phyloP scores from a whole-genome alignment of 2,329 filamentous ascomycete genomes.

The Xylariaceae sp. region DNA sequence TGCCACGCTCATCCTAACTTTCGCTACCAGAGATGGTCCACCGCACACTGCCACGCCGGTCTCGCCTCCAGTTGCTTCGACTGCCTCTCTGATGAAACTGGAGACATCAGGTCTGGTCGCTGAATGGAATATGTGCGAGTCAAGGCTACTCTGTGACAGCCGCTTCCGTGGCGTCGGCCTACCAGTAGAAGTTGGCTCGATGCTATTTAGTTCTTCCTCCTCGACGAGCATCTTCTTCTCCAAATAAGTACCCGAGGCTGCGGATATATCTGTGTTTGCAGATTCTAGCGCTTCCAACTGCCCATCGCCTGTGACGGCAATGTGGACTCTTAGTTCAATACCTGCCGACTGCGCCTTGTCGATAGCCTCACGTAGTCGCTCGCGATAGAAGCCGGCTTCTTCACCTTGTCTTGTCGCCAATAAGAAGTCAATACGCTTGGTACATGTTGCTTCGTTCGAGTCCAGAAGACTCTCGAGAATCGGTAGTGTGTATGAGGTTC shows the following conservation, averaged over 20 bases:
- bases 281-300: constrained; percentile 25
- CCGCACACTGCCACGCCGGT: constrained; percentile 60
- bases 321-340: constrained; percentile 48
- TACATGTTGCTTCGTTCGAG: constrained; percentile 42
- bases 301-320: constrained; percentile 48
- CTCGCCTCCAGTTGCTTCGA: constrained; percentile 57
- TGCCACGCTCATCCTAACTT: constrained; percentile 53
- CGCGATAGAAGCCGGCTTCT: constrained; percentile 53
- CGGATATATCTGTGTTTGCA: constrained; percentile 17
- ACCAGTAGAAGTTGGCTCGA: constrained; percentile 25
- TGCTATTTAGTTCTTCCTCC: constrained; percentile 21
- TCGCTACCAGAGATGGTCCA: constrained; percentile 51
- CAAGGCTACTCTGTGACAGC: constrained; percentile 29
- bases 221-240: constrained; percentile 25
- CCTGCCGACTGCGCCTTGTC: constrained; percentile 41
- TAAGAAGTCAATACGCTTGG: constrained; percentile 50
- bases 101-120: constrained; percentile 48
- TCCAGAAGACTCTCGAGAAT: constrained; percentile 54
- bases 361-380: constrained; percentile 45
- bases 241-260: constrained; percentile 15
- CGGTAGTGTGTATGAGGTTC: constrained; percentile 58
- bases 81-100: constrained; percentile 47
- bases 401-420: constrained; percentile 48
- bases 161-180: constrained; percentile 17
- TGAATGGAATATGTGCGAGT: constrained; percentile 44